Evolutionary conservation across 768 basidiomycete genomes (phyloP).

Genomic region (Dioszegia aurantiaca): DNA sequence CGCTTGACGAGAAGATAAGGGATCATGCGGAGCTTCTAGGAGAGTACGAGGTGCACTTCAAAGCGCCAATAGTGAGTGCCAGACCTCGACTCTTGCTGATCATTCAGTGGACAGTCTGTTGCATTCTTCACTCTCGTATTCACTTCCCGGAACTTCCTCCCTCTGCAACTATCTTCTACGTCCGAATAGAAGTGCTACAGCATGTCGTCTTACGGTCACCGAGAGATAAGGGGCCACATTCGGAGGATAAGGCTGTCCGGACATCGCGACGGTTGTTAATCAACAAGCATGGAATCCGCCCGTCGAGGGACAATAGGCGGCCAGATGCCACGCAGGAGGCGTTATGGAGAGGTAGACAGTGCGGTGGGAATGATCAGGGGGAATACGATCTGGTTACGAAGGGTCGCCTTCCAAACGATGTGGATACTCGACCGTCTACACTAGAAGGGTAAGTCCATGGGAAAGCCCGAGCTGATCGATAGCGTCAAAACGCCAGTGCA

Average conservation of each 20-base stretch:
- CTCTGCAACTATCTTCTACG: slow-evolving; percentile 28
- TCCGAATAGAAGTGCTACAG: slow-evolving; percentile 25
- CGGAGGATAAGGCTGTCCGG: slow-evolving; percentile 7
- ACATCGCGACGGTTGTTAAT: neutral
- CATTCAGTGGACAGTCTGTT: slow-evolving; percentile 33
- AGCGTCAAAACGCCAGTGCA: slow-evolving; percentile 27
- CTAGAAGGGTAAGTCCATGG: slow-evolving; percentile 22
- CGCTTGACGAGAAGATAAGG: slow-evolving; percentile 21
- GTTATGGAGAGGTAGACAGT: slow-evolving; percentile 10
- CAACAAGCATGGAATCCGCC: slow-evolving; percentile 5
- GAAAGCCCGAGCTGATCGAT: neutral
- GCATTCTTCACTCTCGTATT: slow-evolving; percentile 15
- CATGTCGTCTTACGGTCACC: slow-evolving; percentile 22
- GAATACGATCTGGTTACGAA: slow-evolving; percentile 23
- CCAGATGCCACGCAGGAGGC: slow-evolving; percentile 14
- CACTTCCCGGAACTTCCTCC: slow-evolving; percentile 21
- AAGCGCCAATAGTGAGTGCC: slow-evolving; percentile 19
- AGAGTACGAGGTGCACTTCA: slow-evolving; percentile 17
- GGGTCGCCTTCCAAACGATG: slow-evolving; percentile 37
- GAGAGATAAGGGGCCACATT: slow-evolving; percentile 13
- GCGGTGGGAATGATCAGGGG: slow-evolving; percentile 18
- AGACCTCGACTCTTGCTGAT: neutral
- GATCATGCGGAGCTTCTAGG: slow-evolving; percentile 11
- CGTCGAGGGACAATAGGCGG: slow-evolving; percentile 7
- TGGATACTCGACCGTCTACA: slow-evolving; percentile 31